Percentiles rank a stretch among this genome's conserved stretches.
These are phyloP conservation scores for Trypethelium eluteriae DNA, from an alignment of 495 filamentous ascomycete genomes.

Conservation along the genomic window DNA sequence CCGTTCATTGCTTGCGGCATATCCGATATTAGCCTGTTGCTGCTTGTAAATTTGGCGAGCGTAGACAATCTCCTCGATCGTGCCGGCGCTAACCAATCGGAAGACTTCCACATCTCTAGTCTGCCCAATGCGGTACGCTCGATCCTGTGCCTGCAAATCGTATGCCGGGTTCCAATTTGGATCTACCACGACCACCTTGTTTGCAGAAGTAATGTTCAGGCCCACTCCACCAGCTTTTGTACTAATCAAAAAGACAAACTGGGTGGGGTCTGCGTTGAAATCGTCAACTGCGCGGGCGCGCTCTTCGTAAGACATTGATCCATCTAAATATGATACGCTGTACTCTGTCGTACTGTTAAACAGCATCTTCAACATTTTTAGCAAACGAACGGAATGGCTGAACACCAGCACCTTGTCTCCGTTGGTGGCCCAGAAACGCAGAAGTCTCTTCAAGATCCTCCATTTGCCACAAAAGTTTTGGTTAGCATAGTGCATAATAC, in stretches of 20 bases:
- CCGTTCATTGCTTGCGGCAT: constrained; percentile 83
- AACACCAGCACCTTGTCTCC: constrained; percentile 93
- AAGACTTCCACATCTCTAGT: constrained; percentile 91
- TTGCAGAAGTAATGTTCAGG: constrained; percentile 92
- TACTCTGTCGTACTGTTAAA: constrained; percentile 80
- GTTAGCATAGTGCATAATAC: constrained; percentile 73
- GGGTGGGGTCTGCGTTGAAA: constrained; percentile 80
- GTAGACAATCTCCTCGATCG: constrained; percentile 96
- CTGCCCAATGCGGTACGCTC: constrained; percentile 94
- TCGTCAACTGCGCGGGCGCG: constrained; percentile 71
- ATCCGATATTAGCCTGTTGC: constrained; percentile 96
- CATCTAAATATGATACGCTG: constrained; percentile 85
- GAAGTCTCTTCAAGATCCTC: constrained; percentile 80
- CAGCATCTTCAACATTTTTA: constrained; percentile 78
- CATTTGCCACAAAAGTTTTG: constrained; percentile 96
- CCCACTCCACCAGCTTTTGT: constrained; percentile 87
- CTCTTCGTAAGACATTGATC: constrained; percentile 78
- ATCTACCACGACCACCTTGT: constrained; percentile 96
- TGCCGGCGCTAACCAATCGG: constrained; percentile 83
- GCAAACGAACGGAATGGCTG: constrained; percentile 74
- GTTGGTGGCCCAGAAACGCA: constrained; percentile 80
- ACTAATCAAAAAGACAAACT: constrained; percentile 94
- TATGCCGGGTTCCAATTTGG: constrained; percentile 96
- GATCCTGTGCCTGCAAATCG: constrained; percentile 92
- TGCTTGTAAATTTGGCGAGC: constrained; percentile 98